A percentile compares a stretch with the other conserved stretches of the same genome.
phyloP scores from a whole-genome alignment of 116 monocot genomes.

The Iris pallida region DNA sequence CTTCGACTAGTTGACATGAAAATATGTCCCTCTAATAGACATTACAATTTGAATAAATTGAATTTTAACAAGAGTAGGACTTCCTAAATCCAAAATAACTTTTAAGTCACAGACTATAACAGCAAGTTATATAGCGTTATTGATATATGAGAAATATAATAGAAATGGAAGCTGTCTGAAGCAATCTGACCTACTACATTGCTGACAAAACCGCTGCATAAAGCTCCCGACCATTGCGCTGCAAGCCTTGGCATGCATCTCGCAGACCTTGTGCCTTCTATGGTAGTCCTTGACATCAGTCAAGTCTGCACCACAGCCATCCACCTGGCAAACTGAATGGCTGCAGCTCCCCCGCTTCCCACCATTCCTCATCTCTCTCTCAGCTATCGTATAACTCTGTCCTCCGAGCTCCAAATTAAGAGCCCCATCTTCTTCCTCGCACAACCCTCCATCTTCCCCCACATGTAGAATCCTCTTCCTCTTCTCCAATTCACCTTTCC shows the following conservation, averaged over 20 bases:
- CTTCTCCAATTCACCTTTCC: constrained; percentile 40
- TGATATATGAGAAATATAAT: neutral
- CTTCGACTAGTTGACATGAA: no score
- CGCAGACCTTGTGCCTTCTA: constrained; percentile 93
- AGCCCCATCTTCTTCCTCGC: constrained; percentile 27
- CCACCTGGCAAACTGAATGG: constrained; percentile 65
- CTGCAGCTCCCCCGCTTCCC: constrained; percentile 43
- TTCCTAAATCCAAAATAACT: no score
- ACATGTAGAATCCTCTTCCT: constrained; percentile 31
- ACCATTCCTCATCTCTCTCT: constrained; percentile 30
- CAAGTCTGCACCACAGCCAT: constrained; percentile 64
- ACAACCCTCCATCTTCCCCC: constrained; percentile 31
- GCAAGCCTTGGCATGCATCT: constrained; percentile 81
- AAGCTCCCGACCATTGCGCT: constrained; percentile 58
- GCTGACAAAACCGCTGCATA: constrained; percentile 89
- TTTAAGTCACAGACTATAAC: no score
- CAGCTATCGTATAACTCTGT: constrained; percentile 21
- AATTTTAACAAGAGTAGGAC: no score
- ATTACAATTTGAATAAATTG: no score
- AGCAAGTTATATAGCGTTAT: neutral
- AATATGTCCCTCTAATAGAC: no score
- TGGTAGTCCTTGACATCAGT: constrained; percentile 75
- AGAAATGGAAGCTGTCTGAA: neutral
- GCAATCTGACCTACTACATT: constrained; percentile 83
- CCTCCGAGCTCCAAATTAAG: constrained; percentile 67